Conservation (phyloP, 2,329 filamentous ascomycete genomes). For the Venturia aucupariae region DNA sequence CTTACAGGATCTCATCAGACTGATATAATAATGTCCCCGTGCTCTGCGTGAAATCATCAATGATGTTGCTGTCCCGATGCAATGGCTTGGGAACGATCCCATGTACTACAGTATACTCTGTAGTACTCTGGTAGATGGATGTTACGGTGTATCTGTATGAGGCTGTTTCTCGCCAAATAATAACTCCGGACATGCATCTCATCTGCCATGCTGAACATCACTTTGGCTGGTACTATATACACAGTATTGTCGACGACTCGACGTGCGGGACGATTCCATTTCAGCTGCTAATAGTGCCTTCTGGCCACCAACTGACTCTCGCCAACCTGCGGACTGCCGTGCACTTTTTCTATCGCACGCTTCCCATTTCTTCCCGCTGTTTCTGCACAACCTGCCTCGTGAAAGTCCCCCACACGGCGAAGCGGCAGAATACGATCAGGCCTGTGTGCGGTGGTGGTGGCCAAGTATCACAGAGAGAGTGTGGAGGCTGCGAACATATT, state of each 20-base stretch:
- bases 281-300: not conserved
- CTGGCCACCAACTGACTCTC: not conserved
- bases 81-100: not conserved
- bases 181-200: not conserved
- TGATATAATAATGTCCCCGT: too few relatives aligned
- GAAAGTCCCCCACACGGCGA: not conserved
- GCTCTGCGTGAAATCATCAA: not conserved
- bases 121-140: too few relatives aligned
- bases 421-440: not conserved
- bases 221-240: not conserved
- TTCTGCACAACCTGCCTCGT: not conserved
- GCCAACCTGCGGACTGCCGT: not conserved
- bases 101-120: too few relatives aligned
- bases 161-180: not conserved
- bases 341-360: not conserved
- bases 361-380: not conserved
- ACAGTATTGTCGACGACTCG: not conserved
- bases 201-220: not conserved
- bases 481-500: not conserved
- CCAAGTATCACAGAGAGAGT: not conserved
- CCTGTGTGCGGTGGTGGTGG: not conserved
- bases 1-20: too few relatives aligned
- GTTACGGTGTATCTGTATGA: not conserved
- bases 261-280: not conserved
- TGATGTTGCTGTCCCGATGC: not conserved